Percentiles rank a stretch among this genome's conserved stretches.
Conservation (phyloP, 2,329 filamentous ascomycete genomes). For the Diaporthe eres region DNA sequence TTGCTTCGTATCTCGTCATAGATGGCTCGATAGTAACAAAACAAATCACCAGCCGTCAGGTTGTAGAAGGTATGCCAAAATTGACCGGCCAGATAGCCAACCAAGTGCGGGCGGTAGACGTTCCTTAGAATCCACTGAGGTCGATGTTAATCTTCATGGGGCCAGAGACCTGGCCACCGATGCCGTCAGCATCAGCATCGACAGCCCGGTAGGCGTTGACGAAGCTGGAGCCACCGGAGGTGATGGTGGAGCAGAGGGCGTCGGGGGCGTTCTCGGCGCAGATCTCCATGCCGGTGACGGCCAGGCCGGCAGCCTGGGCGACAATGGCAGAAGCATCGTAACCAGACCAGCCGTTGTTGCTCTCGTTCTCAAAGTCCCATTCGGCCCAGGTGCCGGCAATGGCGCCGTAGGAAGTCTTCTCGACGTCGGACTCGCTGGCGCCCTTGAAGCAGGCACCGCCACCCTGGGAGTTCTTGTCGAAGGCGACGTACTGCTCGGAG, state of each 20-base stretch:
- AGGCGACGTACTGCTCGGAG: constrained; percentile 58
- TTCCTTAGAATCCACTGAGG: constrained; percentile 34
- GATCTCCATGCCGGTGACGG: constrained; percentile 53
- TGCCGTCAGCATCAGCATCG: constrained; percentile 51
- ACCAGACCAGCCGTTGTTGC: constrained; percentile 65
- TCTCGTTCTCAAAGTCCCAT: constrained; percentile 61
- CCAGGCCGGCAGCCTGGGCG: constrained; percentile 54
- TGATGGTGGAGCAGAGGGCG: constrained; percentile 51
- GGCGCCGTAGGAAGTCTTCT: constrained; percentile 55
- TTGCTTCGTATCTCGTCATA: constrained; percentile 31
- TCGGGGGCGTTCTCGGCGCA: constrained; percentile 53
- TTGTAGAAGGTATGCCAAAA: constrained; percentile 21
- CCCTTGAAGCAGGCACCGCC: constrained; percentile 59
- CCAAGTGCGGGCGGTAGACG: not conserved
- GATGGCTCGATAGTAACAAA: constrained; percentile 25
- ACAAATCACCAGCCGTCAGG: constrained; percentile 24
- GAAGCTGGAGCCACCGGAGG: constrained; percentile 47
- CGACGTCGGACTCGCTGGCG: constrained; percentile 46
- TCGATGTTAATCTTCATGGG: constrained; percentile 40
- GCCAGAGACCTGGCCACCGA: constrained; percentile 45
- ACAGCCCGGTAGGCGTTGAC: constrained; percentile 53
- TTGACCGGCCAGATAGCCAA: constrained; percentile 11
- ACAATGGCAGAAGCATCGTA: constrained; percentile 66
- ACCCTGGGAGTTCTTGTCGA: constrained; percentile 63
- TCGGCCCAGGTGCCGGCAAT: constrained; percentile 64